Percentiles rank a stretch among this genome's conserved stretches.
These are phyloP conservation scores for Myriosclerotinia curreyana DNA, from an alignment of 2,329 filamentous ascomycete species.

Conservation along the genomic window DNA sequence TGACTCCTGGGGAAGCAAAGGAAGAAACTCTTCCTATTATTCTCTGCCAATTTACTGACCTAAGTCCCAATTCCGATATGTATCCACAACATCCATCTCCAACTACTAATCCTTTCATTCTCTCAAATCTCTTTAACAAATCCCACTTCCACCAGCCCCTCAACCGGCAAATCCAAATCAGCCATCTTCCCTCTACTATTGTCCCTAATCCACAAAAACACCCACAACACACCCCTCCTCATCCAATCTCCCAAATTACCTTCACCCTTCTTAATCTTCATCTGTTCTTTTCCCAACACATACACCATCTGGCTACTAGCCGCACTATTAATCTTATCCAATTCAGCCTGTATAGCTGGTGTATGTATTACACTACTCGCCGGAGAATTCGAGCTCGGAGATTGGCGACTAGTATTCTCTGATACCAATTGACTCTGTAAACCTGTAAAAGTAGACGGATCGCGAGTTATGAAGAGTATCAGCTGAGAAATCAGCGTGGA, in stretches of 20 bases:
- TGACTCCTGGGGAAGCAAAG: too few relatives aligned
- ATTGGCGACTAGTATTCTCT: neutral
- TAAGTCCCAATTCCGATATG: neutral
- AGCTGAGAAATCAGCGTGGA: conserved; percentile 58
- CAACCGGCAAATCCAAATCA: conserved; percentile 56
- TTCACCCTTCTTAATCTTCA: conserved; percentile 47
- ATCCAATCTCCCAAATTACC: conserved; percentile 38
- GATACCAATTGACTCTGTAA: neutral
- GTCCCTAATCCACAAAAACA: conserved; percentile 63
- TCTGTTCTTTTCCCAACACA: conserved; percentile 60
- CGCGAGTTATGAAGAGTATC: conserved; percentile 47
- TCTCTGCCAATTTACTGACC: neutral
- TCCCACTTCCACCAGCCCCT: conserved; percentile 64
- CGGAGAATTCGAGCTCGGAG: neutral
- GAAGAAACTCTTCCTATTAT: neutral
- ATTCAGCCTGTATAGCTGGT: conserved; percentile 41
- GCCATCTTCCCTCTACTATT: conserved; percentile 65
- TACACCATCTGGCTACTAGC: conserved; percentile 52
- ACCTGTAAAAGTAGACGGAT: conserved; percentile 31
- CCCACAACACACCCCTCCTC: conserved; percentile 48
- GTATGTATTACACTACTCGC: conserved; percentile 27
- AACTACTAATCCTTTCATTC: neutral
- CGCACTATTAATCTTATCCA: conserved; percentile 47
- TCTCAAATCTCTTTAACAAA: conserved; percentile 64
- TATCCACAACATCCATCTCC: neutral